phyloP scores from a whole-genome alignment of 1,139 yeast genomes.

The Yarrowia galli region DNA sequence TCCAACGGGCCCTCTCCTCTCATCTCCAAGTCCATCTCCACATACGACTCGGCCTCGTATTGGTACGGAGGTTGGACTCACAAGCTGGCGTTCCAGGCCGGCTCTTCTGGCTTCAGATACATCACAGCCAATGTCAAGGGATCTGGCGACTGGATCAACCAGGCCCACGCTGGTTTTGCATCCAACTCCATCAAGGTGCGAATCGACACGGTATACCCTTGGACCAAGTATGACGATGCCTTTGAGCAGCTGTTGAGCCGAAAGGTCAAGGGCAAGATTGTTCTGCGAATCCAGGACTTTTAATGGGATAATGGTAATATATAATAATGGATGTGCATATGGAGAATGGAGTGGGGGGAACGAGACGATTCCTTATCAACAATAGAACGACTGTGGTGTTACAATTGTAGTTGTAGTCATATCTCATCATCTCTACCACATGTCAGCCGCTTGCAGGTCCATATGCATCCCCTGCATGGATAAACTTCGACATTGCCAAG shows the following conservation, averaged over 20 bases:
- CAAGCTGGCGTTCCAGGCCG: slow-evolving; percentile 48
- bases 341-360: background rate
- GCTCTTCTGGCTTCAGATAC: slow-evolving; percentile 49
- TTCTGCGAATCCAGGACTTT: slow-evolving; percentile 48
- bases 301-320: slow-evolving; percentile 29
- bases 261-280: slow-evolving; percentile 68
- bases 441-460: too few species aligned
- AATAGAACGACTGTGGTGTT: too few species aligned
- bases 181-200: slow-evolving; percentile 56
- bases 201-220: slow-evolving; percentile 62
- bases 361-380: too few species aligned
- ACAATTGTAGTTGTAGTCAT: too few species aligned
- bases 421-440: too few species aligned
- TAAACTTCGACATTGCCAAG: slow-evolving; percentile 22
- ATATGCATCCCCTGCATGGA: slow-evolving; percentile 32
- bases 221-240: slow-evolving; percentile 61
- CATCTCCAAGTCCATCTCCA: slow-evolving; percentile 48
- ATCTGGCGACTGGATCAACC: slow-evolving; percentile 45
- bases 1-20: slow-evolving; percentile 43
- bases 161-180: slow-evolving; percentile 53
- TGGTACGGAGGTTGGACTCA: slow-evolving; percentile 37
- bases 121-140: slow-evolving; percentile 44
- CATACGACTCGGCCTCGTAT: slow-evolving; percentile 36
- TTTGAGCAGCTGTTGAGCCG: slow-evolving; percentile 57
- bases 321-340: slow-evolving; percentile 7